A percentile compares a stretch with the other conserved stretches of the same genome.
Conservation (phyloP, 805 yeast species). For the Clavispora vitiphila region DNA sequence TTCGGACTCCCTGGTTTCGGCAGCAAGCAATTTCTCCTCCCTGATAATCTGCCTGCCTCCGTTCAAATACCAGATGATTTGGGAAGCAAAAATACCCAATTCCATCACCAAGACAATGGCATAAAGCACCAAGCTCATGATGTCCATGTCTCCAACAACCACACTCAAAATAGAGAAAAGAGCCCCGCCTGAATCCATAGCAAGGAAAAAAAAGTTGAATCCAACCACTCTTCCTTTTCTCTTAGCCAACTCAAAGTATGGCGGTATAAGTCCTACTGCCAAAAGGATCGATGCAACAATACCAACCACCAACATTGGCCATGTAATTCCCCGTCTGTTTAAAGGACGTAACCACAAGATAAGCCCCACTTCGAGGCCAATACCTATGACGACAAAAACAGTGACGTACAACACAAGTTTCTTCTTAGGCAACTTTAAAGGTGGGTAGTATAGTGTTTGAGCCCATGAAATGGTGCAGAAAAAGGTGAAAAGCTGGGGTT, state of each 20-base stretch:
- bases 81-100: slow-evolving; percentile 69
- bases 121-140: slow-evolving; percentile 77
- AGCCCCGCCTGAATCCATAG: slow-evolving; percentile 79
- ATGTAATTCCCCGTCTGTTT: slow-evolving; percentile 44
- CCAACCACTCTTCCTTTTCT: slow-evolving; percentile 85
- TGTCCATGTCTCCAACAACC: slow-evolving; percentile 56
- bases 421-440: slow-evolving; percentile 36
- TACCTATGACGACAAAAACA: slow-evolving; percentile 33
- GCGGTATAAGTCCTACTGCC: slow-evolving; percentile 79
- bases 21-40: slow-evolving; percentile 18
- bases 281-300: slow-evolving; percentile 71
- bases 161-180: slow-evolving; percentile 60
- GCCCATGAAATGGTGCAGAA: slow-evolving; percentile 68
- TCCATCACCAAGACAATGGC: slow-evolving; percentile 70
- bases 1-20: background rate
- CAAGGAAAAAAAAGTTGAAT: slow-evolving; percentile 73
- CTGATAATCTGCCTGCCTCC: slow-evolving; percentile 25
- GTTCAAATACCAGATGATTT: slow-evolving; percentile 57
- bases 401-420: slow-evolving; percentile 33
- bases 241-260: slow-evolving; percentile 78
- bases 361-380: slow-evolving; percentile 63
- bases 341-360: slow-evolving; percentile 64
- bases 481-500: slow-evolving; percentile 77
- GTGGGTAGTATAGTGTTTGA: slow-evolving; percentile 64
- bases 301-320: slow-evolving; percentile 84